Conservation (phyloP, 2,329 filamentous ascomycete genomes). For the Fusarium sp. region DNA sequence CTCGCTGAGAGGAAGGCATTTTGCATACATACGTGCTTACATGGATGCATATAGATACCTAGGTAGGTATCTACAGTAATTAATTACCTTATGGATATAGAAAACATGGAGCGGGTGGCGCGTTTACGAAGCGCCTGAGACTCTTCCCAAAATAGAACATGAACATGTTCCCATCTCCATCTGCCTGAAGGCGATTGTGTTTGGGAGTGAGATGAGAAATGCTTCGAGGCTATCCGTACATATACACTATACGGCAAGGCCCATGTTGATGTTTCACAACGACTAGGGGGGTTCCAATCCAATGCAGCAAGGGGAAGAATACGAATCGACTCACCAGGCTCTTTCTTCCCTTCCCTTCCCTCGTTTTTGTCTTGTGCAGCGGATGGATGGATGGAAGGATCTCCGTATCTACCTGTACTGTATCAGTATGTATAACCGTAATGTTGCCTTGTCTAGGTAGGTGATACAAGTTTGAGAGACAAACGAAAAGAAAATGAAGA, state of each 20-base stretch:
- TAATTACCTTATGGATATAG: neutral
- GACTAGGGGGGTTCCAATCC: slow-evolving; percentile 24
- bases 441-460: neutral
- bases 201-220: slow-evolving; percentile 23
- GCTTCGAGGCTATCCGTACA: slow-evolving; percentile 10
- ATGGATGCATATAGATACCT: neutral
- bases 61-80: neutral
- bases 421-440: neutral
- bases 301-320: slow-evolving; percentile 18
- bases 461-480: neutral
- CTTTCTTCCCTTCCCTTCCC: neutral
- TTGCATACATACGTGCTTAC: neutral
- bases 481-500: neutral
- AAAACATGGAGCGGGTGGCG: slow-evolving; percentile 29
- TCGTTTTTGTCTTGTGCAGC: neutral
- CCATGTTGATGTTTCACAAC: slow-evolving; percentile 39
- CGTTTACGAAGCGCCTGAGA: slow-evolving; percentile 43
- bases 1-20: neutral
- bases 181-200: slow-evolving; percentile 31
- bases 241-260: slow-evolving; percentile 2
- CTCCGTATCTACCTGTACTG: neutral
- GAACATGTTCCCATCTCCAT: slow-evolving; percentile 20
- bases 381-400: neutral
- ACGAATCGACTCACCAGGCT: slow-evolving; percentile 17
- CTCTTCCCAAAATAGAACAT: slow-evolving; percentile 41